Conservation (phyloP, 1,139 yeast genomes). For the Arxiozyma heterogenica region DNA sequence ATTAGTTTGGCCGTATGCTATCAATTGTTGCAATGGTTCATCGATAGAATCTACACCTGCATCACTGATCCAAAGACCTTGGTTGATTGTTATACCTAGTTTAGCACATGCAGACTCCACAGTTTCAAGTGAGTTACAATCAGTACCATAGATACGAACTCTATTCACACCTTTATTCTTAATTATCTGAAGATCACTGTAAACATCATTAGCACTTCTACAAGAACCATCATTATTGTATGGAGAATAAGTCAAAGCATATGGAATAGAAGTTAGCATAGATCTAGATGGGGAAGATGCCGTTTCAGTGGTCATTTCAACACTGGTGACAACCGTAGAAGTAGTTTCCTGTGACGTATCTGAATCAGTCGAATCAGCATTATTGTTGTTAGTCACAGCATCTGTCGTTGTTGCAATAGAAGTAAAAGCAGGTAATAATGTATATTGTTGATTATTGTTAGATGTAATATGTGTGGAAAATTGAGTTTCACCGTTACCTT, state of each 20-base stretch:
- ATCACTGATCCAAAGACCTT: constrained; percentile 71
- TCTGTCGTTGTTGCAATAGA: constrained; percentile 12
- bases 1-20: constrained; percentile 41
- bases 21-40: constrained; percentile 43
- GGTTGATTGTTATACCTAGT: constrained; percentile 66
- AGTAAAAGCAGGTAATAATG: constrained; percentile 2
- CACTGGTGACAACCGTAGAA: constrained; percentile 6
- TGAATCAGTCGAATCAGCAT: neutral
- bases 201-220: constrained; percentile 47
- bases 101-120: constrained; percentile 53
- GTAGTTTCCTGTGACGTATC: neutral
- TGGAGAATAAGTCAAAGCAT: constrained; percentile 69
- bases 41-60: constrained; percentile 66
- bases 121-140: constrained; percentile 60
- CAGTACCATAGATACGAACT: constrained; percentile 76
- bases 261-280: constrained; percentile 36
- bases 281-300: constrained; percentile 14
- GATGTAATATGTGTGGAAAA: constrained; percentile 8
- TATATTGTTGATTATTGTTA: neutral
- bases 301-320: constrained; percentile 6
- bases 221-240: constrained; percentile 61
- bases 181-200: constrained; percentile 51
- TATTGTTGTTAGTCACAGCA: neutral
- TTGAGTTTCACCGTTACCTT: neutral
- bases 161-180: constrained; percentile 50